phyloP scores from a whole-genome alignment of 495 filamentous ascomycete species.

The Amphirosellinia nigrospora region DNA sequence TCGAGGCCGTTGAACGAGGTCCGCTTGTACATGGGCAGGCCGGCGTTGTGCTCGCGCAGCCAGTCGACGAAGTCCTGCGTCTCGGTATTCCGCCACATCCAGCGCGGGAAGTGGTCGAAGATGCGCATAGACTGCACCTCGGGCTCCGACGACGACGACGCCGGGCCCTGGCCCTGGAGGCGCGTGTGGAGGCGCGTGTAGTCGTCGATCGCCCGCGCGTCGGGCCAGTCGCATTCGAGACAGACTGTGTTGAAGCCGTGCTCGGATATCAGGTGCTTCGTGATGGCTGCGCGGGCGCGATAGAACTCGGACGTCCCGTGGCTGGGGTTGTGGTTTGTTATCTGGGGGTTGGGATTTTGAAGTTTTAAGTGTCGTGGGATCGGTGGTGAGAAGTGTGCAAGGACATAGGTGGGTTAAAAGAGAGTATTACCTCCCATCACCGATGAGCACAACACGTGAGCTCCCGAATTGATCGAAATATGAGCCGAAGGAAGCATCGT shows the following conservation, averaged over 20 bases:
- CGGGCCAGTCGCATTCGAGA: constrained; percentile 62
- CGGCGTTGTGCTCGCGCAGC: constrained; percentile 55
- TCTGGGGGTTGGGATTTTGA: not conserved
- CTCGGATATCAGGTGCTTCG: constrained; percentile 46
- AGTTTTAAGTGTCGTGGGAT: too few species aligned
- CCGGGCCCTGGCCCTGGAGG: not conserved
- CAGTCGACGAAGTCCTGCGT: constrained; percentile 50
- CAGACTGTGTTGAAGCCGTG: constrained; percentile 59
- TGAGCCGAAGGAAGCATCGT: not conserved
- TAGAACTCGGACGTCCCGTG: constrained; percentile 1
- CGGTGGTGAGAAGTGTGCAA: not conserved
- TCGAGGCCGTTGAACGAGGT: not conserved
- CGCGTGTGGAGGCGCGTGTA: constrained; percentile 37
- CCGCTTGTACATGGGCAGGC: not conserved
- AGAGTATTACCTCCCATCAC: not conserved
- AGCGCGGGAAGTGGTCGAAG: constrained; percentile 60
- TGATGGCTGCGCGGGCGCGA: not conserved
- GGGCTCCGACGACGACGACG: not conserved
- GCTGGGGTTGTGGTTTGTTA: not conserved
- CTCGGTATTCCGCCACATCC: constrained; percentile 64
- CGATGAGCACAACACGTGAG: not conserved
- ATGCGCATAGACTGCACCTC: constrained; percentile 37
- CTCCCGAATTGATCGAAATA: constrained; percentile 4
- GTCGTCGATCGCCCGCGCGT: constrained; percentile 56
- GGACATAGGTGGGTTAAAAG: not conserved